Evolutionary conservation across 352 stramenopile species (phyloP).

Genomic region (Phytophthora agathidicida): DNA sequence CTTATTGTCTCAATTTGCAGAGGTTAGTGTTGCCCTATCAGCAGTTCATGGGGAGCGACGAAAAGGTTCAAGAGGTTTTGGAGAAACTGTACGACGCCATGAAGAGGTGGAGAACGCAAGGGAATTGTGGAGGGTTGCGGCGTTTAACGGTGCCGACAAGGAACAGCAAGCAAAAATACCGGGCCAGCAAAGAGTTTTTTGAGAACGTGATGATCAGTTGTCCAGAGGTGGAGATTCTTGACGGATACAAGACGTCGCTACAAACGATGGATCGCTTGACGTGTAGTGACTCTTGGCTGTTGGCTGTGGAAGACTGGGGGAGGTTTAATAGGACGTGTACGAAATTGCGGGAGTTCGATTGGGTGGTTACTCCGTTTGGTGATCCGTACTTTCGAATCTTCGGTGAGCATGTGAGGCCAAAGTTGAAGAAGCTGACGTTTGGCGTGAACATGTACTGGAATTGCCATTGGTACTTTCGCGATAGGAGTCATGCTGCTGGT

Average conservation of each 20-base stretch:
- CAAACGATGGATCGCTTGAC: conserved; percentile 16
- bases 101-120: conserved; percentile 19
- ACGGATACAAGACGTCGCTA: conserved; percentile 37
- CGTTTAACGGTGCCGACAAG: conserved; percentile 26
- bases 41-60: background rate
- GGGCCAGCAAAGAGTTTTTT: conserved; percentile 27
- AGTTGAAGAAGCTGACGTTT: conserved; percentile 35
- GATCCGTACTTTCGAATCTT: conserved; percentile 44
- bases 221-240: conserved; percentile 30
- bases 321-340: conserved; percentile 30
- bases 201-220: conserved; percentile 31
- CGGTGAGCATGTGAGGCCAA: conserved; percentile 32
- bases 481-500: conserved; percentile 9
- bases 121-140: conserved; percentile 23
- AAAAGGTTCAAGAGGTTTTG: conserved; percentile 9
- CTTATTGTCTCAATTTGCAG: conserved; percentile 24
- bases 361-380: conserved; percentile 36
- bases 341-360: conserved; percentile 39
- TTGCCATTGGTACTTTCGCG: conserved; percentile 37
- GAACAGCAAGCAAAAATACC: conserved; percentile 1
- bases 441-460: conserved; percentile 44
- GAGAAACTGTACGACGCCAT: conserved; percentile 28
- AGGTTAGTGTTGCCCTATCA: conserved; percentile 23
- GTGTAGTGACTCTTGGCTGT: conserved; percentile 23
- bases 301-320: conserved; percentile 31